phyloP scores from a whole-genome alignment of 192 early-diverging fungal genomes.

The Podila minutissima region DNA sequence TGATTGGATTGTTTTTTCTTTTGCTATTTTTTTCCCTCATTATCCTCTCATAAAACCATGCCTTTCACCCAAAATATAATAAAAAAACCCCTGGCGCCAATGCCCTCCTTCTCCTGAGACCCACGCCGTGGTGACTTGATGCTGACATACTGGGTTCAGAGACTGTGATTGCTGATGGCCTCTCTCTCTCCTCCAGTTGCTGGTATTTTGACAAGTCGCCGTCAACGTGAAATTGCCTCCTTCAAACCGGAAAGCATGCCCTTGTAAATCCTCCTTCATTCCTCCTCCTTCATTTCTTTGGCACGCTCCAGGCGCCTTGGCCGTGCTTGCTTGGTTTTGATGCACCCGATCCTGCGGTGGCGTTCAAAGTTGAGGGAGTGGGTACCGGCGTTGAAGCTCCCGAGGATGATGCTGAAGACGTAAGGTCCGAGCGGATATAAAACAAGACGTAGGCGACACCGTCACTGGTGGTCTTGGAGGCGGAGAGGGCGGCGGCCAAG shows the following conservation, averaged over 20 bases:
- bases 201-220: too few species aligned
- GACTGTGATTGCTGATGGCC: too few species aligned
- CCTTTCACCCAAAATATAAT: too few species aligned
- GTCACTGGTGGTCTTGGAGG: conserved; percentile 57
- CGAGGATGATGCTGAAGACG: conserved; percentile 5
- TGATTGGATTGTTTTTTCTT: too few species aligned
- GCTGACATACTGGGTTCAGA: too few species aligned
- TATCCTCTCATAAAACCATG: too few species aligned
- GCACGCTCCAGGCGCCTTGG: not conserved
- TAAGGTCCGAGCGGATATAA: conserved; percentile 61
- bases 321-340: conserved; percentile 15
- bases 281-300: not conserved
- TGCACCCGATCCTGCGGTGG: not conserved
- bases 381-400: not conserved
- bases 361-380: not conserved
- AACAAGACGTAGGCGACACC: conserved; percentile 84
- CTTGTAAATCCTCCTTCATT: not conserved
- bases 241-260: not conserved
- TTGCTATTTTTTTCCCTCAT: too few species aligned
- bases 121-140: too few species aligned
- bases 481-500: conserved; percentile 35
- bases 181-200: too few species aligned
- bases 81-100: too few species aligned
- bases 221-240: too few species aligned
- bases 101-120: too few species aligned